Evolutionary conservation across 1,139 yeast species (phyloP), one percentile per base, ranked within the genome.

Genomic region (Yamadazyma diddensiae): DNA sequence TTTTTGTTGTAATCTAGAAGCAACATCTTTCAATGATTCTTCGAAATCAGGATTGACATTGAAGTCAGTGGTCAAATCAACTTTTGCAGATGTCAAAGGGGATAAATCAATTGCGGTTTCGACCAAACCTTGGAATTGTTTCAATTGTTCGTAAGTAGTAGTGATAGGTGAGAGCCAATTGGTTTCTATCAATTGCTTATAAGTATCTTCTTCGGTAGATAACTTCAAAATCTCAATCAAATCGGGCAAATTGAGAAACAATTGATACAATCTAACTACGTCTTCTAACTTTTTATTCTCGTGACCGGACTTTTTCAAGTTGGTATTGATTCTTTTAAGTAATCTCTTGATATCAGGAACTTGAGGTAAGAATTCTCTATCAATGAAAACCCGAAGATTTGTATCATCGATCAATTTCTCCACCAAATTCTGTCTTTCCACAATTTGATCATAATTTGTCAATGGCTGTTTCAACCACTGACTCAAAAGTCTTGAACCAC

Each of bases 391-490:
- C 41, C 96, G 70, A 35, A 84, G 51, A 39, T 76, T 75, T 2
- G 85, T 63, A 50, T 87, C 87, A 23, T 82, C 75, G n/a, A 85
- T 67, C 46, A 92, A 62, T 37, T 73, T 71, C 25, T 77, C 82
- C 7, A 92, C 95, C 35, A 92, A 64, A 6, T 66, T 56, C 42
- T 86, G 97, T 34, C 98, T 73, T 23, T 78, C 70, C 26, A 62
- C 57, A 26, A 92, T 90, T 32, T 69, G 75, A 0, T 51, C 52
- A 14, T 73, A 52, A 44, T 76, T 77, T 36, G 95, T 80, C 31
- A 92, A 68, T 0, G 98, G 98, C 57, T 92, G 98, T 50, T 92
- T 92, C 42, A 94, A 70, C 98, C 98, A 92, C 51, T 87, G 96
- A 9, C 92, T 80, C 22, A 92, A 70, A 34, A 90, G 61, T 45